A percentile compares a stretch with the other conserved stretches of the same genome.
phyloP scores from a whole-genome alignment of 192 early-diverging fungal species.

The Allomyces macrogynus region DNA sequence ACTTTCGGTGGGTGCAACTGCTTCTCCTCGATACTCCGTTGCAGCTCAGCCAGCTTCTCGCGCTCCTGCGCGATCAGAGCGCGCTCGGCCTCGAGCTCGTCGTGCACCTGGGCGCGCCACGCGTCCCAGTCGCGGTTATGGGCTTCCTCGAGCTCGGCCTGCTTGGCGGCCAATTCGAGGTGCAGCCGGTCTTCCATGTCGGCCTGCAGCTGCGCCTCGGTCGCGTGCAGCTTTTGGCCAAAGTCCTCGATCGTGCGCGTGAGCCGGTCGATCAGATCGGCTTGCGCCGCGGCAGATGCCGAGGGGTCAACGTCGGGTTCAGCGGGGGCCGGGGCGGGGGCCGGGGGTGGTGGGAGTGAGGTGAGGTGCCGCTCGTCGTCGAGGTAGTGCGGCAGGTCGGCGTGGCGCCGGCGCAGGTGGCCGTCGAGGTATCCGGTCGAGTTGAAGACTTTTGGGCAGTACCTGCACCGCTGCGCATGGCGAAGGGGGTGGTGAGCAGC shows the following conservation, averaged over 20 bases:
- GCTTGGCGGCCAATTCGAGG: too few species aligned
- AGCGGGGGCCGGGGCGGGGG: background rate
- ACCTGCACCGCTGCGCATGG: slow-evolving; percentile 11
- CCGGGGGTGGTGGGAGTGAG: background rate
- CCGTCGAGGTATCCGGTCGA: slow-evolving; percentile 12
- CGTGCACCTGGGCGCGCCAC: too few species aligned
- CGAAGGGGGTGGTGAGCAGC: background rate
- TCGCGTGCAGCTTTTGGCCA: background rate
- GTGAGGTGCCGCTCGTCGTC: background rate
- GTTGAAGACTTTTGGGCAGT: slow-evolving; percentile 25
- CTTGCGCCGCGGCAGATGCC: background rate
- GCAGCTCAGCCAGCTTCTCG: too few species aligned
- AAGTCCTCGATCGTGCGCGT: background rate
- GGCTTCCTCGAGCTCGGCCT: too few species aligned
- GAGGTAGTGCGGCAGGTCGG: slow-evolving; percentile 2
- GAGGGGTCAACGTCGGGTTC: background rate
- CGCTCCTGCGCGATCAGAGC: too few species aligned
- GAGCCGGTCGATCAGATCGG: background rate
- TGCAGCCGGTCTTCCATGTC: too few species aligned
- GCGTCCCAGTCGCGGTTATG: too few species aligned
- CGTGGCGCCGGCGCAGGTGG: slow-evolving; percentile 21
- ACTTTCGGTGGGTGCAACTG: too few species aligned
- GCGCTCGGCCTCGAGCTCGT: too few species aligned
- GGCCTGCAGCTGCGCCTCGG: too few species aligned
- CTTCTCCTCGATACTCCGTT: too few species aligned